These are phyloP conservation scores for Monascus purpureus DNA, from an alignment of 495 filamentous ascomycete genomes.

Conservation along the genomic window DNA sequence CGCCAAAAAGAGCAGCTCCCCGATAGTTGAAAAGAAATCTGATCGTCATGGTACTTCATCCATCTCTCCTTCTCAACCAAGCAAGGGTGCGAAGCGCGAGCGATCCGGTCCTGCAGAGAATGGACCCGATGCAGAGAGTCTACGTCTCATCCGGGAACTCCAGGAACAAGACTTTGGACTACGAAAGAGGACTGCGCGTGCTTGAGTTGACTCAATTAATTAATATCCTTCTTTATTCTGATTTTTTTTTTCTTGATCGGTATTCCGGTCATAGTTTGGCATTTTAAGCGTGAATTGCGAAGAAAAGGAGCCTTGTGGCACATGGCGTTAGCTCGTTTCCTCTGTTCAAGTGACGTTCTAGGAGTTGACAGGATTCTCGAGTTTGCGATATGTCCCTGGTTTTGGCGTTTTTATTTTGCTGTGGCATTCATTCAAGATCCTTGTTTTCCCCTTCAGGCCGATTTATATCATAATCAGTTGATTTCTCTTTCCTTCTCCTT, in stretches of 20 bases:
- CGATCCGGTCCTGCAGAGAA: slow-evolving; percentile 10
- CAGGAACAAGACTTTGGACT: slow-evolving; percentile 47
- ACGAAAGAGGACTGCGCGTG: slow-evolving; percentile 28
- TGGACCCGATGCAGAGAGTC: slow-evolving; percentile 36
- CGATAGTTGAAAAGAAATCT: slow-evolving; percentile 21
- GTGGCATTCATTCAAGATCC: slow-evolving; percentile 4
- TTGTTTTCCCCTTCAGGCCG: too few relatives aligned
- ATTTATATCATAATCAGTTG: slow-evolving; percentile 1
- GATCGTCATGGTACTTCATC: slow-evolving; percentile 15
- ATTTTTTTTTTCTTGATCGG: slow-evolving; percentile 1
- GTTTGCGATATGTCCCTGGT: slow-evolving; percentile 3
- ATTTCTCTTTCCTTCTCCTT: slow-evolving; percentile 1
- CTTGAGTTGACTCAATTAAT: too few relatives aligned
- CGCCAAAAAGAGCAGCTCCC: slow-evolving; percentile 28
- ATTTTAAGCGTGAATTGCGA: too few relatives aligned
- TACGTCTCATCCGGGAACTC: slow-evolving; percentile 41
- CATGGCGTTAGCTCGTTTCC: too few relatives aligned
- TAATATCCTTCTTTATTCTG: too few relatives aligned
- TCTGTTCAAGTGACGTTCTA: too few relatives aligned
- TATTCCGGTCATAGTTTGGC: not conserved
- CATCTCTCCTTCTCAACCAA: slow-evolving; percentile 17
- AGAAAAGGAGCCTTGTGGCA: too few relatives aligned
- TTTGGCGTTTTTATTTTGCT: slow-evolving; percentile 2
- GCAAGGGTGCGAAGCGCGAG: slow-evolving; percentile 17
- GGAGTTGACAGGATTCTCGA: too few relatives aligned